Evolutionary conservation across 306 rosid genomes (phyloP).

Genomic region (Morella rubra): DNA sequence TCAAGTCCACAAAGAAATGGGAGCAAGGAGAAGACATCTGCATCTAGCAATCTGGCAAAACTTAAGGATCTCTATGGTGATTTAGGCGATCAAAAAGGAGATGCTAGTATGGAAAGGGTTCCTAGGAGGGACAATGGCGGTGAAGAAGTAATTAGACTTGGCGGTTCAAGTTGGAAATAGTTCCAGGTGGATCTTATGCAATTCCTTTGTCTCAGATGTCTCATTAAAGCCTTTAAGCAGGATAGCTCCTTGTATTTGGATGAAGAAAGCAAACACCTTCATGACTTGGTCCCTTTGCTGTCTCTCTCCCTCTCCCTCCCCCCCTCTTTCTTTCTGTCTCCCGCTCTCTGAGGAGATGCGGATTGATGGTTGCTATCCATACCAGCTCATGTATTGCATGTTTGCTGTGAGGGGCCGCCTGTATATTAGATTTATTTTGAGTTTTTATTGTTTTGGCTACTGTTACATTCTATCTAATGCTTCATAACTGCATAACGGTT

Average conservation of each 20-base stretch:
- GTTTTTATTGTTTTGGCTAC: background rate
- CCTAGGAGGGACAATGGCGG: slow-evolving; percentile 57
- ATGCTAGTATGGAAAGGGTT: slow-evolving; percentile 46
- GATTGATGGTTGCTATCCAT: slow-evolving; percentile 26
- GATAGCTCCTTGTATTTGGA: slow-evolving; percentile 4
- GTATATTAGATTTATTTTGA: slow-evolving; percentile 38
- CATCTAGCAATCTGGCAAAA: slow-evolving; percentile 87
- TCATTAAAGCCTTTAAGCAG: background rate
- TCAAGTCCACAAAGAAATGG: slow-evolving; percentile 62
- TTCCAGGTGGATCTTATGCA: background rate
- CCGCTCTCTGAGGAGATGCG: slow-evolving; percentile 9
- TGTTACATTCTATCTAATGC: slow-evolving; percentile 33
- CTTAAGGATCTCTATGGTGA: slow-evolving; percentile 91
- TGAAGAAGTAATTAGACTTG: slow-evolving; percentile 90
- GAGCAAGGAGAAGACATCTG: slow-evolving; percentile 52
- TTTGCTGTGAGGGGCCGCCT: slow-evolving; percentile 16
- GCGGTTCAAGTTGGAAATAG: slow-evolving; percentile 64
- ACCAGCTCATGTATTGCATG: slow-evolving; percentile 23
- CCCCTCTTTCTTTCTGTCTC: no score
- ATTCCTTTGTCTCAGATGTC: slow-evolving; percentile 4
- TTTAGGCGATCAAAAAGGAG: slow-evolving; percentile 58
- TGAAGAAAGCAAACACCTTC: slow-evolving; percentile 10
- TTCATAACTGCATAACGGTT: slow-evolving; percentile 27
- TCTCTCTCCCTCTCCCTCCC: slow-evolving; percentile 2
- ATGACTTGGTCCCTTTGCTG: slow-evolving; percentile 18